Evolutionary conservation across 129 eudicot species (phyloP).

Genomic region (Deinandra increscens): DNA sequence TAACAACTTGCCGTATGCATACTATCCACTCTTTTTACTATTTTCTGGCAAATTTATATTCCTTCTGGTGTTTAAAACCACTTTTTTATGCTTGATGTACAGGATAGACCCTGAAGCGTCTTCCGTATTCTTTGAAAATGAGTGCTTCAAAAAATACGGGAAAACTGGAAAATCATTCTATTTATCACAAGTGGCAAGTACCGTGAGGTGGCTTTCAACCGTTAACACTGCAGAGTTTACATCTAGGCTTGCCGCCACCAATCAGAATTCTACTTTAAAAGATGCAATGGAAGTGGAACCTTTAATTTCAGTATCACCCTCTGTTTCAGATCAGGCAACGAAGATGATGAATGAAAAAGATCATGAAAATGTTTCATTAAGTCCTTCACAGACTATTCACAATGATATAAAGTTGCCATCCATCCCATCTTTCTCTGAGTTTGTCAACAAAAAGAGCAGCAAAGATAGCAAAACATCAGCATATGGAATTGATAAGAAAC

Average conservation of each 20-base stretch:
- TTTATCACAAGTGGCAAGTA: slow-evolving; percentile 76
- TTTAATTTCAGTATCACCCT: slow-evolving; percentile 31
- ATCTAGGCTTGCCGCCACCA: slow-evolving; percentile 41
- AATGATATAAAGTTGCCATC: slow-evolving; percentile 53
- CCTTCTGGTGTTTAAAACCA: slow-evolving; percentile 4
- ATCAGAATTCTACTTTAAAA: slow-evolving; percentile 19
- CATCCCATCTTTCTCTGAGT: slow-evolving; percentile 76
- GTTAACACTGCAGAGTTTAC: slow-evolving; percentile 45
- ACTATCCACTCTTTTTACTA: background rate
- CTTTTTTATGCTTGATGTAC: slow-evolving; percentile 29
- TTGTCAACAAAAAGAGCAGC: slow-evolving; percentile 49
- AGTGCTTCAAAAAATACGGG: slow-evolving; percentile 68
- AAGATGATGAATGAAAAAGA: slow-evolving; percentile 29
- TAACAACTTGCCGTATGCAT: slow-evolving; percentile 44
- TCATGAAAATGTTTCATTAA: slow-evolving; percentile 23
- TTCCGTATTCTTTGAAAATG: slow-evolving; percentile 57
- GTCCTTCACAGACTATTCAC: slow-evolving; percentile 23
- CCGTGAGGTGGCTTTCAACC: slow-evolving; percentile 83
- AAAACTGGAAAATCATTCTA: slow-evolving; percentile 86
- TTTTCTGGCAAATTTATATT: background rate
- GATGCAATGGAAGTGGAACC: slow-evolving; percentile 23
- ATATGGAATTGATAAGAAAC: slow-evolving; percentile 28
- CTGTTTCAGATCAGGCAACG: slow-evolving; percentile 26
- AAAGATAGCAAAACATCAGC: slow-evolving; percentile 34
- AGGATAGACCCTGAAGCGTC: slow-evolving; percentile 63